Evolutionary conservation across 805 yeast species (phyloP).

Genomic region (Suhomyces prunicola): DNA sequence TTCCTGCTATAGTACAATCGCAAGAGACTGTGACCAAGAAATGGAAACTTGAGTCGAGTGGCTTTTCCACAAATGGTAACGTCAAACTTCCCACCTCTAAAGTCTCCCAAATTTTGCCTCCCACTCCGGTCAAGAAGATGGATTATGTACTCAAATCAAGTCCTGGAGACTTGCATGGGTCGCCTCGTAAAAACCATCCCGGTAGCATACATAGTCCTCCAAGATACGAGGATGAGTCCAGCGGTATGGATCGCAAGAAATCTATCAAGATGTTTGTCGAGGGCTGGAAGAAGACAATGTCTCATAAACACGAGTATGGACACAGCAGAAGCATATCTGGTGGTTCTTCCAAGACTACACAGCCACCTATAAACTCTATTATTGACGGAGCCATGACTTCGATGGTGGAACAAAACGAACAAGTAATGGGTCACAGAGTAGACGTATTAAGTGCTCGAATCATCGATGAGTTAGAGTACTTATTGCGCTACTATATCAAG

Average conservation of each 20-base stretch:
- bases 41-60: constrained; percentile 30
- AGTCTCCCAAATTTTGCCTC: constrained; percentile 50
- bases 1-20: not conserved
- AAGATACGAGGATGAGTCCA: not conserved
- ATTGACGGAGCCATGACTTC: not conserved
- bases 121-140: constrained; percentile 67
- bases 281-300: constrained; percentile 39
- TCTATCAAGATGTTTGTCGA: constrained; percentile 38
- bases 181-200: constrained; percentile 8
- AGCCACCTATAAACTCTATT: not conserved
- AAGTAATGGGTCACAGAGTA: constrained; percentile 36
- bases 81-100: constrained; percentile 50
- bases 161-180: constrained; percentile 9
- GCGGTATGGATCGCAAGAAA: constrained; percentile 25
- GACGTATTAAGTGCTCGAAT: constrained; percentile 71
- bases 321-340: not conserved
- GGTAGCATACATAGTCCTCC: not conserved
- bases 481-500: constrained; percentile 44
- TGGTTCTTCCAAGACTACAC: not conserved
- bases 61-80: constrained; percentile 50
- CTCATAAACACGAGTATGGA: not conserved
- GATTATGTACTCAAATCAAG: constrained; percentile 28
- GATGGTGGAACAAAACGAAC: constrained; percentile 10
- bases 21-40: not conserved
- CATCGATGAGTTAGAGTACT: constrained; percentile 61